Conservation (phyloP, 768 basidiomycete species). For the Boletus pseudo-olivaceus region DNA sequence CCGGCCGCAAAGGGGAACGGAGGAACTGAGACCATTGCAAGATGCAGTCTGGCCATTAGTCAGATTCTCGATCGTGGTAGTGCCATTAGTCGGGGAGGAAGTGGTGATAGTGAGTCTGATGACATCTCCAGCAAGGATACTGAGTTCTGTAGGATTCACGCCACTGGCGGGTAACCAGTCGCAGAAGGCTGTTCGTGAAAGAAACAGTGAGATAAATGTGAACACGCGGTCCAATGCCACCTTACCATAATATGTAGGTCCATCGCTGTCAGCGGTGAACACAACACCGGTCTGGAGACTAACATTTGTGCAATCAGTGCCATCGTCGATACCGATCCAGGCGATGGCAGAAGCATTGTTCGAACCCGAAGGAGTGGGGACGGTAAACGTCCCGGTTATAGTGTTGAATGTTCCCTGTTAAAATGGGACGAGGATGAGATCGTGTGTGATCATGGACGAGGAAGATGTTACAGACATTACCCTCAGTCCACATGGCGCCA, state of each 20-base stretch:
- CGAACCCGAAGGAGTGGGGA: not conserved
- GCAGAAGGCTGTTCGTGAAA: slow-evolving; percentile 1
- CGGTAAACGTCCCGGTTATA: not conserved
- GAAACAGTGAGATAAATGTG: not conserved
- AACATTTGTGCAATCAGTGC: not conserved
- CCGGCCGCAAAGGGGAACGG: not conserved
- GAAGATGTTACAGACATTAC: not conserved
- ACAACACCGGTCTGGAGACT: not conserved
- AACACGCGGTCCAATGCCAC: too few relatives aligned
- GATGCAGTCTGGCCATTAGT: not conserved
- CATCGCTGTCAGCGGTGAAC: not conserved
- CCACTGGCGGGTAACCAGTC: not conserved
- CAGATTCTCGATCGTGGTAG: not conserved
- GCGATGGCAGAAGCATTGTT: not conserved
- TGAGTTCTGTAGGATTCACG: not conserved
- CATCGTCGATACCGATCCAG: not conserved
- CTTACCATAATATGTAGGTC: not conserved
- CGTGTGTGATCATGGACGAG: not conserved
- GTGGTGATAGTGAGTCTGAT: not conserved
- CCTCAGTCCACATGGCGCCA: not conserved
- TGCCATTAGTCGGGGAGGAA: not conserved
- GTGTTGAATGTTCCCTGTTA: not conserved
- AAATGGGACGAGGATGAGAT: not conserved
- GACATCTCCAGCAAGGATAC: slow-evolving; percentile 3
- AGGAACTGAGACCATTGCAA: not conserved